These are phyloP conservation scores for Gigaspora rosea DNA, from an alignment of 192 early-diverging fungal genomes.

Conservation along the genomic window DNA sequence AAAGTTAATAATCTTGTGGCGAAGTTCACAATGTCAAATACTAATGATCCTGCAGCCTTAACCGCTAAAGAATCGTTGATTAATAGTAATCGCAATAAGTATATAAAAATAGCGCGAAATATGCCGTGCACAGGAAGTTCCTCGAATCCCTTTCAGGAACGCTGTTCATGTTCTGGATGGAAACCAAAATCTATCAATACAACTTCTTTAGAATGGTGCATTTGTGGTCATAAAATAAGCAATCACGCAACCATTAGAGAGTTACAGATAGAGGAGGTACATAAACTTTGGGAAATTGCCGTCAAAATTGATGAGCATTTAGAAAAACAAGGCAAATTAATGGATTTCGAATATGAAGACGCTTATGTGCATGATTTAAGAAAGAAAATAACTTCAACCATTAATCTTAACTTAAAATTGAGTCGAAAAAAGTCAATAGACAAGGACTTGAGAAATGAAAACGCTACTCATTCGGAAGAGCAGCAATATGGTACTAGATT, in stretches of 20 bases:
- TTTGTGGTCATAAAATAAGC: not conserved
- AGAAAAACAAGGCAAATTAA: not conserved
- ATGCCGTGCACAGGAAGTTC: not conserved
- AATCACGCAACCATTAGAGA: not conserved
- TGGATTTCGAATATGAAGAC: not conserved
- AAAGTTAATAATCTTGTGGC: no score
- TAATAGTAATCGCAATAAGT: not conserved
- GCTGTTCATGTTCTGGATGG: not conserved
- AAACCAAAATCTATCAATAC: not conserved
- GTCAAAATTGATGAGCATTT: not conserved
- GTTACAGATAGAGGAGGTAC: not conserved
- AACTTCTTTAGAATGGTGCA: not conserved
- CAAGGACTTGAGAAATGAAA: no score
- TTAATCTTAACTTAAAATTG: not conserved
- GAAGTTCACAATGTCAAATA: no score
- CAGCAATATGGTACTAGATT: constrained; percentile 34
- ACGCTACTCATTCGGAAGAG: no score
- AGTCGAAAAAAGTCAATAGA: no score
- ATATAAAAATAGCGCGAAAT: not conserved
- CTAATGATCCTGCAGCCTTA: no score
- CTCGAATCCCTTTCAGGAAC: not conserved
- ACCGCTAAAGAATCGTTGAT: no score
- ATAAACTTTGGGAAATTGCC: not conserved
- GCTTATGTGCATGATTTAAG: not conserved
- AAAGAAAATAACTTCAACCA: not conserved